Evolutionary conservation across 1,139 yeast genomes (phyloP), one percentile per base, ranked within the genome.

Genomic region (Meyerozyma athensensis): DNA sequence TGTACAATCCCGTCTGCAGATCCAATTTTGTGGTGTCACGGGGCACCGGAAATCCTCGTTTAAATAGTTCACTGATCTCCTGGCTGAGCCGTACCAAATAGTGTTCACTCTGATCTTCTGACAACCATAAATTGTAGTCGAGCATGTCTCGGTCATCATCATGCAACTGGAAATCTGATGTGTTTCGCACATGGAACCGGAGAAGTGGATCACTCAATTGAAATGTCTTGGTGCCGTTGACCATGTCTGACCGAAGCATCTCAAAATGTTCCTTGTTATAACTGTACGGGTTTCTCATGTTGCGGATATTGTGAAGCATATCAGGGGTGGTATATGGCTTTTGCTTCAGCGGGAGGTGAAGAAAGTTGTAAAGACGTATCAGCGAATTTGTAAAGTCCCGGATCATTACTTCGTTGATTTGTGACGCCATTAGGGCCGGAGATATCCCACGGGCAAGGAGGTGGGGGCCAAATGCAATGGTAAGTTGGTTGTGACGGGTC

Each of bases 181-280:
- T 28, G 20, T 28, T 28, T 10, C 6, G 10, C 19, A 28, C 9
- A 8, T 28, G 32, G 20, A 17, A 28, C 3, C 4, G 19, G 19
- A 28, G 20, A 17, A 16, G 20, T 10, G 32, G 32, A 16, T 28
- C 32, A 9, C 20, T 8, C 19, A 18, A 9, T 10, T 16, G 19
- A 9, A 28, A 14, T 18, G 13, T 14, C 12, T 28, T 16, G 19
- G 12, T 18, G 20, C 20, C n/a, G 7, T 28, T 10, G 14, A 7
- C 5, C 32, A 18, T 28, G 13, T 18, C 8, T 20, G 20, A n/a
- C 19, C 18, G 16, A 3, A 28, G 19, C 32, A 28, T 14, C 6
- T 28, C 32, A 13, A 28, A 22, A 17, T 34, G 36, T 9, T 34
- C 18, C 12, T 5, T 7, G 31, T 34, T 34, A 13, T 34, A 34